Conservation (phyloP, 768 basidiomycete species). For the Mycena epipterygia region DNA sequence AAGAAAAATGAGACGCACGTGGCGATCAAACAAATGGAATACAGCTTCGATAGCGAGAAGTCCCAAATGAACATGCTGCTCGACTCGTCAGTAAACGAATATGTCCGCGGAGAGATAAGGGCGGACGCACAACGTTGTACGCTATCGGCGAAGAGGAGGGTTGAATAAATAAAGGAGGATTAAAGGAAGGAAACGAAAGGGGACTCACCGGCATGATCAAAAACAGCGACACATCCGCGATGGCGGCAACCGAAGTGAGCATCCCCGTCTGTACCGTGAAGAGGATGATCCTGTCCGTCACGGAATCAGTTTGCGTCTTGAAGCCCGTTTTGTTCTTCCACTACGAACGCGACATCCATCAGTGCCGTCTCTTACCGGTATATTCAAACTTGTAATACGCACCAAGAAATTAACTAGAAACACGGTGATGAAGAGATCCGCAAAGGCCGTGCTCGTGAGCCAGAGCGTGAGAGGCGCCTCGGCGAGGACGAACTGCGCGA, state of each 20-base stretch:
- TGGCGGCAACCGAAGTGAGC: slow-evolving; percentile 31
- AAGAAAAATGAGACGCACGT: slow-evolving; percentile 7
- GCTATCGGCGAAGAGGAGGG: no score
- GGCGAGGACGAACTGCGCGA: background rate
- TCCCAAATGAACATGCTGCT: slow-evolving; percentile 37
- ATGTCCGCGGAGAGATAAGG: background rate
- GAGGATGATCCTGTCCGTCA: slow-evolving; percentile 35
- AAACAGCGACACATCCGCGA: slow-evolving; percentile 30
- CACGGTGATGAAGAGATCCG: slow-evolving; percentile 35
- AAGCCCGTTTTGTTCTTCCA: slow-evolving; percentile 35
- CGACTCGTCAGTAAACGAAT: background rate
- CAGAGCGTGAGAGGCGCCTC: slow-evolving; percentile 24
- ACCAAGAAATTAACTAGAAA: slow-evolving; percentile 35
- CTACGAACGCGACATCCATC: background rate
- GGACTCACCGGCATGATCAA: slow-evolving; percentile 16
- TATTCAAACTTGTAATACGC: no score
- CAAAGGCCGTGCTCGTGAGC: slow-evolving; percentile 31
- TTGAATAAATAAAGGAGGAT: no score
- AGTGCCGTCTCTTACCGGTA: no score
- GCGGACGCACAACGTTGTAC: slow-evolving; percentile 18
- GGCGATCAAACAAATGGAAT: slow-evolving; percentile 30
- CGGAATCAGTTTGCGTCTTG: slow-evolving; percentile 32
- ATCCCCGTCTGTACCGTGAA: slow-evolving; percentile 35
- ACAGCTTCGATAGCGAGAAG: slow-evolving; percentile 31
- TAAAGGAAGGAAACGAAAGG: background rate